phyloP scores from a whole-genome alignment of 148 eudicot genomes.

The Rhododendron vialii region DNA sequence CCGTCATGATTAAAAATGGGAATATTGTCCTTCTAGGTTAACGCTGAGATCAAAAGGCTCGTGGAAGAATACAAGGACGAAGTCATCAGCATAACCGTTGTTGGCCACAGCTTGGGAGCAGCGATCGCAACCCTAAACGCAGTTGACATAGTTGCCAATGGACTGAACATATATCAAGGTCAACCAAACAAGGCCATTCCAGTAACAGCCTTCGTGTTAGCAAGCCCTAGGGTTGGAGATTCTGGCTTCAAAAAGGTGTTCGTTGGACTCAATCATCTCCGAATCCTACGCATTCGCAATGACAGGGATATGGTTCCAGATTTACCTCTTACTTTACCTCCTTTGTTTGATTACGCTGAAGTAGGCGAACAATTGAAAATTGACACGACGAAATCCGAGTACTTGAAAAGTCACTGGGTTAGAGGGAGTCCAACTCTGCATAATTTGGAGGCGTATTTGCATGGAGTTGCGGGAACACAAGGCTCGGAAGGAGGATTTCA shows the following conservation, averaged over 20 bases:
- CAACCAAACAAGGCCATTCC: slow-evolving; percentile 22
- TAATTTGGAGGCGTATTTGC: neutral
- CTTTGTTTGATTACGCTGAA: slow-evolving; percentile 29
- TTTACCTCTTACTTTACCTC: slow-evolving; percentile 28
- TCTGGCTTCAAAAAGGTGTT: slow-evolving; percentile 27
- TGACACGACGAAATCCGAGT: slow-evolving; percentile 45
- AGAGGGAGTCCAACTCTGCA: slow-evolving; percentile 39
- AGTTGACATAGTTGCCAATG: slow-evolving; percentile 46
- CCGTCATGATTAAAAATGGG: no score
- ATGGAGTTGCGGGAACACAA: no score
- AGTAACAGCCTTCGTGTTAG: slow-evolving; percentile 32
- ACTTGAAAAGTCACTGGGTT: slow-evolving; percentile 42
- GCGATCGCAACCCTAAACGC: slow-evolving; percentile 53
- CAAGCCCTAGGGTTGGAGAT: slow-evolving; percentile 38
- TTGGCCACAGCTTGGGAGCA: slow-evolving; percentile 61
- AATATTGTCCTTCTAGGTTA: slow-evolving; percentile 28
- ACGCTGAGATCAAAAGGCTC: slow-evolving; percentile 38
- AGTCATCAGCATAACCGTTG: slow-evolving; percentile 41
- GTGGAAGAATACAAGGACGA: slow-evolving; percentile 17
- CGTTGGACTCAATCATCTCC: slow-evolving; percentile 15
- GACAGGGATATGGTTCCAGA: slow-evolving; percentile 36
- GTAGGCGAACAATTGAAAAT: slow-evolving; percentile 46
- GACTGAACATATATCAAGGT: slow-evolving; percentile 18
- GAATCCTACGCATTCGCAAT: slow-evolving; percentile 32
- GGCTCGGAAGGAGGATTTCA: slow-evolving; percentile 30